Base-by-base conservation (phyloP, 2,329 filamentous ascomycete species). In the Eutypa lata region DNA sequence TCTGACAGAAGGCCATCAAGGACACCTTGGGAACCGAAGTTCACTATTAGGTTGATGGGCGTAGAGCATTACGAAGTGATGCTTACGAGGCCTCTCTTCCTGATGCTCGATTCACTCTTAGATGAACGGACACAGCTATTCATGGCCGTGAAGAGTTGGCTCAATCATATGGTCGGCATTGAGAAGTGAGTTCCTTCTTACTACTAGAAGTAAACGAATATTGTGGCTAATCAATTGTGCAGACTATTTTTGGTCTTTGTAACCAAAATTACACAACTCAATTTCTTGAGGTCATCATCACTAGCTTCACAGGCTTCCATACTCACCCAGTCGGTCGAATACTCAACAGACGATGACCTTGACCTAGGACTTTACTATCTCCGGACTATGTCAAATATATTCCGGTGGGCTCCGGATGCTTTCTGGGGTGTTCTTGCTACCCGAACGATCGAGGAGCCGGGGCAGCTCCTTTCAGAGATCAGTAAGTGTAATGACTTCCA, bases 291-390 rank as follows among this genome's bases (percentile, higher is more conserved):
- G 49, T 68, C 64, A 24, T 54, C 67, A 16, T 52, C 62, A 5
- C 59, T 53, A 31, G 52, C 61, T 3, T 54, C 57, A 24, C 67
- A 61, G 43, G 52, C 63, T n/a, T 55, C 59, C 18, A 48, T 59
- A 6, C 55, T 63, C 46, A 64, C 59, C 53, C 60, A 58, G 19
- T 68, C 64, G 31, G 62, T 65, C 33, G 65, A 59, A 7, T 77
- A 82, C 53, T 73, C 71, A 3, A 74, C 77, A 44, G 78, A 84
- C 7, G 84, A 91, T 57, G 89, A 95, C 59, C 77, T 91, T 7
- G 87, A 89, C 56, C 80, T 91, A 52, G 90, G 86, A 55, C 73
- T 90, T 2, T 95, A 96, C 68, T 88, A 93, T 62, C 72, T 97
- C 19, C 83, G 83, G 49, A 88, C 88, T 2, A 69, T 96, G 1